Percentiles rank a stretch among this genome's conserved stretches.
Evolutionary conservation across 2,329 filamentous ascomycete species (phyloP).

Genomic region (Cladophialophora bantiana): DNA sequence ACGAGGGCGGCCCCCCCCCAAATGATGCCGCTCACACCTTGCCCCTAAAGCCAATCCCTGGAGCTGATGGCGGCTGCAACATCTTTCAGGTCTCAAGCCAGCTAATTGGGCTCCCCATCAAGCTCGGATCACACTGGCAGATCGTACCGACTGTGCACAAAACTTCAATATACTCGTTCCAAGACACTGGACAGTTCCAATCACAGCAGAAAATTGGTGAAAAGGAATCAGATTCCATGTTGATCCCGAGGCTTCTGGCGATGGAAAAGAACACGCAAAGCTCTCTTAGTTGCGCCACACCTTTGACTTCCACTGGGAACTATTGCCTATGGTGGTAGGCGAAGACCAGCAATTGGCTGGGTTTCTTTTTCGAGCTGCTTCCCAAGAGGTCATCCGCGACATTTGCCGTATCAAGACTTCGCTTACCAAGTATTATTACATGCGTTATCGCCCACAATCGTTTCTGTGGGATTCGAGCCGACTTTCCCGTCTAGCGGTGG

Average conservation of each 20-base stretch:
- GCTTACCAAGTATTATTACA: not conserved
- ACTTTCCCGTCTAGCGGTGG: not conserved
- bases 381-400: not conserved
- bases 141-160: not conserved
- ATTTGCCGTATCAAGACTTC: not conserved
- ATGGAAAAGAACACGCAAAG: not conserved
- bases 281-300: not conserved
- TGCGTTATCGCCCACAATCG: not conserved
- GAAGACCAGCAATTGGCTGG: not conserved
- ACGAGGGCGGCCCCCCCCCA: too few relatives aligned
- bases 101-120: not conserved
- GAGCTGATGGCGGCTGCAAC: not conserved
- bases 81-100: not conserved
- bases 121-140: not conserved
- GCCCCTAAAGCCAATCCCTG: not conserved
- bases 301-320: not conserved
- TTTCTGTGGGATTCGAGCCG: not conserved
- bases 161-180: too few relatives aligned
- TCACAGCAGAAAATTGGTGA: not conserved
- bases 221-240: not conserved
- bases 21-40: not conserved
- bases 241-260: not conserved
- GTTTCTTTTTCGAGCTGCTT: not conserved
- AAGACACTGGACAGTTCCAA: not conserved
- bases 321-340: not conserved